phyloP scores from a whole-genome alignment of 768 basidiomycete species.

The Leucocoprinus birnbaumii region DNA sequence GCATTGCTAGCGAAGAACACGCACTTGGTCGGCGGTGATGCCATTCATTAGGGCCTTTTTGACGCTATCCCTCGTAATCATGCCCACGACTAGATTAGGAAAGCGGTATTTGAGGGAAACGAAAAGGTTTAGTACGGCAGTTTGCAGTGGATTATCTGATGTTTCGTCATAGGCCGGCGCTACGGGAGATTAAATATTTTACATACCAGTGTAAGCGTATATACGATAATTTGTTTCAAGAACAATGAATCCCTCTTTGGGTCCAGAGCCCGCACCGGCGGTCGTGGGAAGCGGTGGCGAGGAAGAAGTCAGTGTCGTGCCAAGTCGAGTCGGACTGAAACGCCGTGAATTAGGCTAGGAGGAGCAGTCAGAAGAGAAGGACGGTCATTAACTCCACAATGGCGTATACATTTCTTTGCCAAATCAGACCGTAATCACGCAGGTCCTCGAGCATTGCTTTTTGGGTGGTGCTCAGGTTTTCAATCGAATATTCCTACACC shows the following conservation, averaged over 20 bases:
- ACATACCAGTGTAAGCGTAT: conserved; percentile 92
- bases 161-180: conserved; percentile 14
- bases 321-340: conserved; percentile 92
- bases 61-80: conserved; percentile 93
- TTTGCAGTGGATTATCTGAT: conserved; percentile 92
- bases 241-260: conserved; percentile 87
- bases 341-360: conserved; percentile 66
- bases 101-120: conserved; percentile 91
- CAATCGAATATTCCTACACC: conserved; percentile 83
- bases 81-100: conserved; percentile 94
- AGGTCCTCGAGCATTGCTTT: conserved; percentile 89
- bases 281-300: conserved; percentile 75
- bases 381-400: conserved; percentile 19
- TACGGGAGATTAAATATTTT: conserved; percentile 21
- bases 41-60: conserved; percentile 92
- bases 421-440: conserved; percentile 91
- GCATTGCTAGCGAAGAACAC: conserved; percentile 17
- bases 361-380: conserved; percentile 22
- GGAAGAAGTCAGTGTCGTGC: conserved; percentile 92
- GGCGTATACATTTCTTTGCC: conserved; percentile 67
- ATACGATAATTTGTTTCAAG: conserved; percentile 98
- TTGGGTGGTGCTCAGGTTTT: conserved; percentile 75
- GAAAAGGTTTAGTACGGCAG: conserved; percentile 93
- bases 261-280: conserved; percentile 50
- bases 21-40: conserved; percentile 93